These are phyloP conservation scores for Gossypium davidsonii DNA, from an alignment of 441 rosid species.

Conservation along the genomic window DNA sequence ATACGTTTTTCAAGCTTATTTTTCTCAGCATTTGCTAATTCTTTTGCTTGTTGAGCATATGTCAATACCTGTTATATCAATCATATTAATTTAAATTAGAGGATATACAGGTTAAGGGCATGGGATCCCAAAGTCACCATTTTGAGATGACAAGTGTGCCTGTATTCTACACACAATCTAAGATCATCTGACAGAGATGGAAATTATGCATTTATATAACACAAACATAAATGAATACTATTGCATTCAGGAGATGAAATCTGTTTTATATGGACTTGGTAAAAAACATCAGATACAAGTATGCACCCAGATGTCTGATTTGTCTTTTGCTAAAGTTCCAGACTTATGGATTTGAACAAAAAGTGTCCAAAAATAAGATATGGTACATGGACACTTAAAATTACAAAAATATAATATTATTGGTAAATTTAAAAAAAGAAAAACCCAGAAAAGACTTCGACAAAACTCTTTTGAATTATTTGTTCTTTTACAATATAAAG, in stretches of 20 bases:
- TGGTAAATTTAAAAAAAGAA: neutral
- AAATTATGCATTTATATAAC: neutral
- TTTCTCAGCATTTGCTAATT: slow-evolving; percentile 68
- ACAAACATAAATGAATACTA: neutral
- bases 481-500: neutral
- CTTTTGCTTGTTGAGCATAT: slow-evolving; percentile 87
- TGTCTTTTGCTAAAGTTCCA: neutral
- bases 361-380: neutral
- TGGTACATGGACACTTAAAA: neutral
- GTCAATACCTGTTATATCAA: slow-evolving; percentile 52
- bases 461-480: neutral
- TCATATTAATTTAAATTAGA: neutral
- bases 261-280: neutral
- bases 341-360: neutral
- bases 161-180: neutral
- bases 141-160: neutral
- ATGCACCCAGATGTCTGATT: neutral
- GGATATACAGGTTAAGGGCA: neutral
- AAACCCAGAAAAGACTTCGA: neutral
- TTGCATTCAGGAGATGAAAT: neutral
- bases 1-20: slow-evolving; percentile 81
- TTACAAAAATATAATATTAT: neutral
- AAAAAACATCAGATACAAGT: neutral
- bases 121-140: neutral
- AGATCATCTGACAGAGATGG: neutral